These are phyloP conservation scores for Penicillium sp. DNA, from an alignment of 2,329 filamentous ascomycete genomes.

Conservation along the genomic window DNA sequence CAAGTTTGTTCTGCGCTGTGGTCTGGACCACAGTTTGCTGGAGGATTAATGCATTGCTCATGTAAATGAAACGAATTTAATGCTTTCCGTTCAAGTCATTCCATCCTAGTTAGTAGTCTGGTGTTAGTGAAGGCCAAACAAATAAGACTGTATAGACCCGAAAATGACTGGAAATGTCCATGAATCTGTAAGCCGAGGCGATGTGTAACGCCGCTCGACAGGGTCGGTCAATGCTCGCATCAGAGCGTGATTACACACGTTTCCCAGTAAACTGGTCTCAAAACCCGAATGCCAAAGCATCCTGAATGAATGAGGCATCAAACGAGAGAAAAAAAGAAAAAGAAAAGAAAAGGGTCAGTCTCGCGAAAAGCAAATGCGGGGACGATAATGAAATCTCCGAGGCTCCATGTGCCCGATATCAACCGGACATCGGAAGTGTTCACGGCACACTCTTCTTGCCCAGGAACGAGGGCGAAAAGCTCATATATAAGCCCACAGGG, in stretches of 20 bases:
- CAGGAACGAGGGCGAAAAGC: not conserved
- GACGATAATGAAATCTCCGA: not conserved
- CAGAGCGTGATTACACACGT: not conserved
- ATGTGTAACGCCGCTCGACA: not conserved
- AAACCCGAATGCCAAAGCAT: not conserved
- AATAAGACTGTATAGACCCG: conserved; percentile 9
- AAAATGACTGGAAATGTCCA: not conserved
- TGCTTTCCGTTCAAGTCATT: not conserved
- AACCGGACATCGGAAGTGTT: not conserved
- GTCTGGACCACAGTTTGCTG: conserved; percentile 25
- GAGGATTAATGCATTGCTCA: conserved; percentile 33
- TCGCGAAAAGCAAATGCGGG: conserved; percentile 6
- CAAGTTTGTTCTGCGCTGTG: conserved; percentile 20
- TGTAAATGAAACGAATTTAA: conserved; percentile 32
- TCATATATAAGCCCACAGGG: not conserved
- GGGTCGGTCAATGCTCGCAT: not conserved
- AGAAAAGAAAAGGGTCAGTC: not conserved
- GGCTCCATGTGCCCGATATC: conserved; percentile 3
- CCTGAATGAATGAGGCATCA: not conserved
- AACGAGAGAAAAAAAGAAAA: not conserved
- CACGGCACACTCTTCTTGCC: not conserved
- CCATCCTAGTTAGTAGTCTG: too few relatives aligned
- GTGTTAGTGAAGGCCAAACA: not conserved
- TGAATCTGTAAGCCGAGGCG: not conserved
- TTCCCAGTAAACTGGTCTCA: not conserved